Base-by-base conservation (phyloP, 2,329 filamentous ascomycete species). In the Colletotrichum scovillei region DNA sequence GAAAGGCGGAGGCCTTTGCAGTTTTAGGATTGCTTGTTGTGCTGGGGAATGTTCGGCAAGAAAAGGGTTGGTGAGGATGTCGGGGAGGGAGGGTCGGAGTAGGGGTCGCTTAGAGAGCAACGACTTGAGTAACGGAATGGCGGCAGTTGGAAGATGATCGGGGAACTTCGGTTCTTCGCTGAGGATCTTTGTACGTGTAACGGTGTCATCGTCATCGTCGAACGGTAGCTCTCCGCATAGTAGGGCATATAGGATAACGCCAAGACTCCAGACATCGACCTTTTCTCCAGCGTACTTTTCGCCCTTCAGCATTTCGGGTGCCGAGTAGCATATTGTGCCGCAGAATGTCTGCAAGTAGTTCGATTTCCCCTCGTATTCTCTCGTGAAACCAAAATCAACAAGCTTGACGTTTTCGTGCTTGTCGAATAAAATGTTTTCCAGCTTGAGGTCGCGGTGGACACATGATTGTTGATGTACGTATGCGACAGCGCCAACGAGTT, bases 211-310 rank as follows among this genome's bases (percentile, higher is more conserved):
- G 80, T 99, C 97, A 76, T 98, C 97, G 82, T 99, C 97, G 78
- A 97, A 99, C 0, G 97, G 97, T 53, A 99, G 87, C 82, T 97
- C 94, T 68, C 94, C 94, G 75, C 92, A 94, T 30, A 97, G 85
- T 71, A 97, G 85, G 62, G 94, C 94, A 79, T 95, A 97, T 1
- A 97, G 86, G 74, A 97, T 97, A 68, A 97, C 92, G 14, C 94
- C 94, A 76, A 97, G 81, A 79, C 94, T 97, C 94, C 94, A 99
- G 5, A 99, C 95, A 79, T 99, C 97, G 62, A 99, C 96, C 85
- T 98, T 98, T 85, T 98, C 95, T 30, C 95, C 96, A 0, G 95
- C 97, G 81, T 99, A 99, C 82, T 97, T 98, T 82, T 99, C 97
- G 52, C 95, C 97, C 82, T 97, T 98, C 53, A 99, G 88, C 97